phyloP scores from a whole-genome alignment of 768 basidiomycete species.

The Leccinum imitatum region DNA sequence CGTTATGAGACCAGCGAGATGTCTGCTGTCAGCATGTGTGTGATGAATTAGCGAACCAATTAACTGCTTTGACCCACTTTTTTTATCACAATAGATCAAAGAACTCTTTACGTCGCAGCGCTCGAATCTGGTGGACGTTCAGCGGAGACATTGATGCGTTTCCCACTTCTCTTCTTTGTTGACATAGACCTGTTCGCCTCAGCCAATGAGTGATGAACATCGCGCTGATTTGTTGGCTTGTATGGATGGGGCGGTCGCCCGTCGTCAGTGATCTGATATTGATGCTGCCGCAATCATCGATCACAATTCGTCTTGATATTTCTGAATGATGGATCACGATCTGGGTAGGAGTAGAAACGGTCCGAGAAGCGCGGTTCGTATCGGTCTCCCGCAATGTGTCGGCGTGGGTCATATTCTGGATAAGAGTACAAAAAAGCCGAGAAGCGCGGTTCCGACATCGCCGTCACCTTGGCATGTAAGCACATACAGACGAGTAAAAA shows the following conservation, averaged over 20 bases:
- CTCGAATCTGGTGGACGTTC: slow-evolving; percentile 95
- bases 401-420: neutral
- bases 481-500: slow-evolving; percentile 81
- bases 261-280: slow-evolving; percentile 85
- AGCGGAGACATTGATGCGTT: slow-evolving; percentile 85
- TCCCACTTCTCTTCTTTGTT: slow-evolving; percentile 88
- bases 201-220: slow-evolving; percentile 70
- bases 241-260: slow-evolving; percentile 92
- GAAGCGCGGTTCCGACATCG: neutral
- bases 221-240: slow-evolving; percentile 29
- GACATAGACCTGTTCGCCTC: slow-evolving; percentile 80
- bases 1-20: neutral
- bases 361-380: slow-evolving; percentile 84
- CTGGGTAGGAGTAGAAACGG: slow-evolving; percentile 86
- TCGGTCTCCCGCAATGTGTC: neutral
- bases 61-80: slow-evolving; percentile 75
- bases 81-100: slow-evolving; percentile 76
- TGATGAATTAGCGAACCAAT: slow-evolving; percentile 44
- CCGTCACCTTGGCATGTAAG: slow-evolving; percentile 50
- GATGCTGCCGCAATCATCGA: slow-evolving; percentile 68
- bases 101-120: slow-evolving; percentile 83
- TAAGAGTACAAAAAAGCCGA: neutral
- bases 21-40: slow-evolving; percentile 41
- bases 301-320: slow-evolving; percentile 61
- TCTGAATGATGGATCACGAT: slow-evolving; percentile 51